These are phyloP conservation scores for Cryphonectria parasitica DNA, from an alignment of 2,329 filamentous ascomycete species.

Conservation along the genomic window DNA sequence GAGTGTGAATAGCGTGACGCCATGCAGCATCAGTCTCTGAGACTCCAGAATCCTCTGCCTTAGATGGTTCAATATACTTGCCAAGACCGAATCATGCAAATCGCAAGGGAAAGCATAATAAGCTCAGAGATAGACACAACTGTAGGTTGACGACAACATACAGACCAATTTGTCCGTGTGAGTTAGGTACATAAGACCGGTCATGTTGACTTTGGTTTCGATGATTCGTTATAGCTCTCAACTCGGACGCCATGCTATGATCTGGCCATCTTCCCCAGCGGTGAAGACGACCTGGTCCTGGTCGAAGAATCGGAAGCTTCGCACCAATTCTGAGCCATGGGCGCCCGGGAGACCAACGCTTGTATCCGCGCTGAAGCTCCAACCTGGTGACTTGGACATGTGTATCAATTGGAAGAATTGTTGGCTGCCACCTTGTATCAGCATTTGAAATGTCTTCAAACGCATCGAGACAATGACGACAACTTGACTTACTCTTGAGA, in stretches of 20 bases:
- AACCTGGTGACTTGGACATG: constrained; percentile 55
- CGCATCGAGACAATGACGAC: background rate
- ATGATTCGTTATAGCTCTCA: background rate
- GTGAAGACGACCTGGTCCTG: constrained; percentile 62
- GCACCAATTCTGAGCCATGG: constrained; percentile 66
- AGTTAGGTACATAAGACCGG: background rate
- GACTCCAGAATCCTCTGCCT: too few species aligned
- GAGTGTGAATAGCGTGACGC: too few species aligned
- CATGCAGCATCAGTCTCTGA: too few species aligned
- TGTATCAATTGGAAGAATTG: constrained; percentile 65
- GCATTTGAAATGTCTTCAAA: background rate
- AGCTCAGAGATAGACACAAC: background rate
- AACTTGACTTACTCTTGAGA: constrained; percentile 62
- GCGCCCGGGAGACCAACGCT: constrained; percentile 64
- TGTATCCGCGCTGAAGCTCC: constrained; percentile 59
- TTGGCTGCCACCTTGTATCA: constrained; percentile 42
- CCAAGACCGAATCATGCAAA: too few species aligned
- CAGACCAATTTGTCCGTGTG: background rate
- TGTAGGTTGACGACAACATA: background rate
- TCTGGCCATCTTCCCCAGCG: constrained; percentile 60
- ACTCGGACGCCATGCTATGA: constrained; percentile 59
- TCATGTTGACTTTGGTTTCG: background rate
- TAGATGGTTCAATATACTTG: too few species aligned
- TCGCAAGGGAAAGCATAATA: background rate
- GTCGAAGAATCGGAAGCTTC: constrained; percentile 67